Base-by-base conservation (phyloP, 164 flowering plant species). In the Vitis amurensis region DNA sequence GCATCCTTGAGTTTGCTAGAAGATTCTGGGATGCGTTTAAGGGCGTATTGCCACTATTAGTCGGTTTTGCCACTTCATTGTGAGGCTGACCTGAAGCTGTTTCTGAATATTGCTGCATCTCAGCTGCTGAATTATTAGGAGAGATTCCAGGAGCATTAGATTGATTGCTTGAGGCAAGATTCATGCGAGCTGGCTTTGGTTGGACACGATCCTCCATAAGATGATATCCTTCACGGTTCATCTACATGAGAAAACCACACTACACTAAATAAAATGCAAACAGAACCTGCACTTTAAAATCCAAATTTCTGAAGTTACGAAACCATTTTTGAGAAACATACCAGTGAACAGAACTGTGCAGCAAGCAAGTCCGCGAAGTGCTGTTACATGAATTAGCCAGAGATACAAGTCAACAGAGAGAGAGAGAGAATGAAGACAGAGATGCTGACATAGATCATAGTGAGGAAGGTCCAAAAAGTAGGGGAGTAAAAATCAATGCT, bases 351-450 rank as follows among this genome's bases (percentile, higher is more conserved):
- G 37, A 82, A 86, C 74, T 93, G 94, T 11, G 79, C 78, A 23
- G 92, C 97, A 69, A 96, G 88, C 78, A 89, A 79, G 75, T 96
- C 99, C 11, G 98, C 94, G 57, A 75, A 71, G 69, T 87, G 82
- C 99, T 96, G 97, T 71, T 14, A 66, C 71, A 85, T 11, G 50
- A 79, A 63, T 63, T 16, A 61, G 57, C 52, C 61, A 74, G 62
- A 63, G 3, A 70, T 23, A 66, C 11, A 64, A 56, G 56, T 73
- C 52, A 68, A 51, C 60, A 56, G 13, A n/a, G 31, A n/a, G 7
- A 59, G 16, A 59, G 27, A 48, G n/a, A 23, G 27, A 23, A 23
- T 23, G 27, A 57, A 56, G 37, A 4, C 50, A n/a, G 31, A 8
- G 5, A 13, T 44, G 10, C 16, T 0, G 2, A 67, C 8, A 56